phyloP scores from a whole-genome alignment of 148 eudicot genomes.

The Rhododendron vialii region DNA sequence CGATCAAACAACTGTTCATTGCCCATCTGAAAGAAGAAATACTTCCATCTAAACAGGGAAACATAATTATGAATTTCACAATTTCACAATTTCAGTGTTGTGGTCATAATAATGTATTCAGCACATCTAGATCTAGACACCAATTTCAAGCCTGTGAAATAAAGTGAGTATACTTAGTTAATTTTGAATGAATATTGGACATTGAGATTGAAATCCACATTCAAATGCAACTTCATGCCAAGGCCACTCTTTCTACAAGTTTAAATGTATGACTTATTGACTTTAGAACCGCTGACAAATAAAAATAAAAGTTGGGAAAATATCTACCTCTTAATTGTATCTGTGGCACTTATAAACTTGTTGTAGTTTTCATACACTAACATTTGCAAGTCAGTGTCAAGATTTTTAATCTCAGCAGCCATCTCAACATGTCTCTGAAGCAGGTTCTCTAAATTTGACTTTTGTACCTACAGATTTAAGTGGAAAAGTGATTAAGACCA shows the following conservation, averaged over 20 bases:
- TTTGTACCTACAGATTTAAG: conserved; percentile 53
- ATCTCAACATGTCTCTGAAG: conserved; percentile 96
- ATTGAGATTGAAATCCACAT: neutral
- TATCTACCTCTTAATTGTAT: conserved; percentile 81
- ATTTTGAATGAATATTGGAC: neutral
- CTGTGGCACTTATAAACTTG: conserved; percentile 97
- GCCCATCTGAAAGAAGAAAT: neutral
- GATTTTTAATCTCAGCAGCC: conserved; percentile 99
- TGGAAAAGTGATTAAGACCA: neutral
- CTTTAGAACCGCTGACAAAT: neutral
- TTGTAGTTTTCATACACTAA: conserved; percentile 97
- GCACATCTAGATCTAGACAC: neutral
- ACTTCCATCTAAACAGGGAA: neutral
- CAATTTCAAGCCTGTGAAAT: neutral
- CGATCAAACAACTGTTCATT: neutral
- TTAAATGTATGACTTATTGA: neutral
- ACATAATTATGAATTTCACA: neutral
- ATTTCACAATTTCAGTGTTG: neutral
- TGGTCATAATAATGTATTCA: neutral
- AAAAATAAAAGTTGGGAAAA: neutral
- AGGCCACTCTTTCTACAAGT: neutral
- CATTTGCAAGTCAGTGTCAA: conserved; percentile 99
- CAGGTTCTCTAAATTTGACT: conserved; percentile 78
- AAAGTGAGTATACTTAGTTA: neutral
- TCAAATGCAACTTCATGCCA: neutral